Base-by-base conservation (phyloP, 208 protist genomes). In the Novymonas esmeraldas region DNA sequence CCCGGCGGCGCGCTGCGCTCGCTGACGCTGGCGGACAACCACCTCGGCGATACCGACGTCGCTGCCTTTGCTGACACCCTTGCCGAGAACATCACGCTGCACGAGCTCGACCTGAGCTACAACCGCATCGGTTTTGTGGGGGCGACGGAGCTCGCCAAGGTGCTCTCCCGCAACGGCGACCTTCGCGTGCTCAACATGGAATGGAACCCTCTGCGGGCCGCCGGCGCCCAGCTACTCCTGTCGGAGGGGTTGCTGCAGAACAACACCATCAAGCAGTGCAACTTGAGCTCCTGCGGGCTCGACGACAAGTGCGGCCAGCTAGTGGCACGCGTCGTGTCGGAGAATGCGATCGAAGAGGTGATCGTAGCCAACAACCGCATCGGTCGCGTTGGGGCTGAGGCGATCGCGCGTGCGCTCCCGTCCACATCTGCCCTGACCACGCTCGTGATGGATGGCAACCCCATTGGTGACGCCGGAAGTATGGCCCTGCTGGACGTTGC, bases 331-430 rank as follows among this genome's bases (percentile, higher is more conserved):
- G 86, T 96, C 20, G 85, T 97, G 54, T 78, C 79, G 38, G 87
- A 95, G 56, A 95, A 94, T 67, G 82, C 89, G 11, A 92, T 92
- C 20, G 93, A 97, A 64, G 89, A 96, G 58, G 84, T 97, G 52
- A 79, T 87, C 38, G 81, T 97, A 38, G 89, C 93, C 24, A 89
- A 97, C 76, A 97, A 97, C 64, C 79, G 82, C 62, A 95, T 97
- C 68, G 76, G 68, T 52, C 73, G 79, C 18, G 56, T 64, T 29
- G 93, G 93, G 11, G 90, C 84, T 0, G 87, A 93, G 56, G 65
- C 76, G 18, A 89, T 97, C 36, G 90, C 89, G 41, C 82, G 87
- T 33, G 91, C 79, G 6, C 64, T 97, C n/a, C 61, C 67, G n/a
- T 66, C 69, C 2, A 89, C 85, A 33, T 89, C 87, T n/a, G 80